A percentile compares a stretch with the other conserved stretches of the same genome.
Evolutionary conservation across 2,329 filamentous ascomycete genomes (phyloP).

Genomic region (Pestalotiopsis sp.): DNA sequence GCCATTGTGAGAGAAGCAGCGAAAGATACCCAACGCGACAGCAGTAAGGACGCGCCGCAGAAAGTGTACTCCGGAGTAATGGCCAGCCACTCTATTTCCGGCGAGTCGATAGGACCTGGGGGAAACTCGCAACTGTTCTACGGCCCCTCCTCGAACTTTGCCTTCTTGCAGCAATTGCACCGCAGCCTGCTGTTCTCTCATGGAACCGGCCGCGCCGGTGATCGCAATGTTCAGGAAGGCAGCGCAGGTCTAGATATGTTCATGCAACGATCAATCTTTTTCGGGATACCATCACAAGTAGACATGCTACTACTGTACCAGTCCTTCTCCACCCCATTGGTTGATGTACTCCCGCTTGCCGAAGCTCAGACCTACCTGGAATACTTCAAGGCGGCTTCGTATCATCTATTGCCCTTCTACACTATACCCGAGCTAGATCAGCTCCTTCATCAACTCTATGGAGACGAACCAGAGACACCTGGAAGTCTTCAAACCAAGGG

Average conservation of each 20-base stretch:
- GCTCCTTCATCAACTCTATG: conserved; percentile 20
- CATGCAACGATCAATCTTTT: conserved; percentile 31
- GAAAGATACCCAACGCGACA: conserved; percentile 5
- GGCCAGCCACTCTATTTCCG: conserved; percentile 13
- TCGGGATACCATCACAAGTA: conserved; percentile 26
- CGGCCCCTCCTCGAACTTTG: conserved; percentile 29
- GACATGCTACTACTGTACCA: conserved; percentile 15
- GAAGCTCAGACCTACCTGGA: conserved; percentile 13
- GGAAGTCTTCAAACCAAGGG: conserved; percentile 24
- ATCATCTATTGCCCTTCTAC: conserved; percentile 20
- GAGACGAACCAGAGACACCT: conserved; percentile 2
- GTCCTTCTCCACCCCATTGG: background rate
- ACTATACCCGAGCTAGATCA: conserved; percentile 20
- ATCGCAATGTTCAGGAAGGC: conserved; percentile 20
- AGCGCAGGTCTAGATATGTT: conserved; percentile 28
- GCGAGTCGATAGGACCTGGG: conserved; percentile 16
- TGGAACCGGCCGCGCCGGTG: conserved; percentile 15
- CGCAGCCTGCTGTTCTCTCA: conserved; percentile 24
- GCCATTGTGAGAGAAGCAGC: background rate
- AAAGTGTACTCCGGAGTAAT: background rate
- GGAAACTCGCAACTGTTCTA: conserved; percentile 29
- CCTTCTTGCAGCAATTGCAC: conserved; percentile 31
- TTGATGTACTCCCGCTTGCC: conserved; percentile 13
- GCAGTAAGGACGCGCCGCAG: conserved; percentile 31
- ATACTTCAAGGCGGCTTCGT: background rate